Evolutionary conservation across 2,329 filamentous ascomycete genomes (phyloP), one percentile per base, ranked within the genome.

Genomic region (Drechslerella stenobrocha): DNA sequence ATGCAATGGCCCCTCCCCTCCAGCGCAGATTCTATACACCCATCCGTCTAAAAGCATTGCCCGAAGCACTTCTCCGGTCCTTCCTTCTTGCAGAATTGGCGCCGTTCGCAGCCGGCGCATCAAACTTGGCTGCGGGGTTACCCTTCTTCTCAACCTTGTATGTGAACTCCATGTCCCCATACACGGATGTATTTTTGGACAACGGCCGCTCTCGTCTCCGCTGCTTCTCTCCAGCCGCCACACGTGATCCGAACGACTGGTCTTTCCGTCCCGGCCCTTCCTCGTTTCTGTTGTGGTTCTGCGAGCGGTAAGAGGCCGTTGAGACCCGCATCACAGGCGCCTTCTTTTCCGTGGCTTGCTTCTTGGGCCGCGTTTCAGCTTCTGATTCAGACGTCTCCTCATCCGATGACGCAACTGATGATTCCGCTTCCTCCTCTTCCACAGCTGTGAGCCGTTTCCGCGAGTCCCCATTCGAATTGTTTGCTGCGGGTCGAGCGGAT

Each of bases 251-350:
- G 70, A 83, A 83, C 0, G 78, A 77, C 51, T 75, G 76, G 55
- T 80, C 78, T 24, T 76, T 76, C 5, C 73, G 69, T 4, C 35
- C 55, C 9, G 52, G 73, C 15, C 76, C 75, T 30, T 76, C 74
- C 26, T 72, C 66, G 30, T 74, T 76, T 32, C 71, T 71, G 51
- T 42, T 72, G 20, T 11, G 77, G 78, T 8, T 77, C 76, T 1
- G 78, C 77, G 20, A 82, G 66, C 82, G 82, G 75, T 86, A 86
- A 6, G 82, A 83, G 1, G 84, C 82, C 0, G 86, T 87, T 0
- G 87, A 89, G 34, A 89, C 83, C 52, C 83, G 84, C 85, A 87
- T 87, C 60, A 76, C 74, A 3, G 77, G 73, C 63, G 76, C 70
- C 44, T 69, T 69, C 65, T 71, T 71, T 26, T 70, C 59, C 28